Evolutionary conservation across 495 filamentous ascomycete genomes (phyloP), one percentile per base, ranked within the genome.

Genomic region (Oidiodendron maius): DNA sequence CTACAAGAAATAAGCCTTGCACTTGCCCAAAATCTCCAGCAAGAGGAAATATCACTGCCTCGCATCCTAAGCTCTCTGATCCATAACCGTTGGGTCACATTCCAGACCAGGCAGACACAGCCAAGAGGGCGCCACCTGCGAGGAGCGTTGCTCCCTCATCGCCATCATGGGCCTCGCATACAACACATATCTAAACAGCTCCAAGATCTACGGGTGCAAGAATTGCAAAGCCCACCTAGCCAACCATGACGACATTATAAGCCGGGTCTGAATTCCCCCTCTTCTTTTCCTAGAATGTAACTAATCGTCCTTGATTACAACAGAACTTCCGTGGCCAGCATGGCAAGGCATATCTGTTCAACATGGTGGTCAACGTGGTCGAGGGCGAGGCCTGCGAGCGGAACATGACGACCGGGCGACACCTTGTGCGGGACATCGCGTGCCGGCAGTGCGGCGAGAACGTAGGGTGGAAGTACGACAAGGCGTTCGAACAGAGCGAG

Each of bases 391-490:
- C 91, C 11, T 79, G 77, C 46, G 94, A 98, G 69, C 89, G 93
- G 53, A 95, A 83, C 75, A 98, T 98, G 93, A 98, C 94, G n/a
- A 98, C 93, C 2, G 93, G 93, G 39, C 75, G 85, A 28, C 93
- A 98, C 64, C 74, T 96, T 26, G 93, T 98, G 35, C 82, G 94
- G 40, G 93, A 98, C 65, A 96, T 98, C 58, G 65, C 65, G 34
- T 98, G 93, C 69, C 72, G 82, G 44, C 84, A 91, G 68, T 98
- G 93, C 80, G 83, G 82, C 56, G 83, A 87, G 63, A 86, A 83
- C 40, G 93, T 98, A 44, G 93, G 93, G 20, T 98, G 93, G 93
- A 98, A 95, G 70, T 98, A 98, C 69, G 93, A 98, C 66, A 94
- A 94, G 69, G 93, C 93, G 23, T 96, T 83, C 61, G 93, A 98